Base-by-base conservation (phyloP, 179 eudicot genomes). In the Vitellaria paradoxa region DNA sequence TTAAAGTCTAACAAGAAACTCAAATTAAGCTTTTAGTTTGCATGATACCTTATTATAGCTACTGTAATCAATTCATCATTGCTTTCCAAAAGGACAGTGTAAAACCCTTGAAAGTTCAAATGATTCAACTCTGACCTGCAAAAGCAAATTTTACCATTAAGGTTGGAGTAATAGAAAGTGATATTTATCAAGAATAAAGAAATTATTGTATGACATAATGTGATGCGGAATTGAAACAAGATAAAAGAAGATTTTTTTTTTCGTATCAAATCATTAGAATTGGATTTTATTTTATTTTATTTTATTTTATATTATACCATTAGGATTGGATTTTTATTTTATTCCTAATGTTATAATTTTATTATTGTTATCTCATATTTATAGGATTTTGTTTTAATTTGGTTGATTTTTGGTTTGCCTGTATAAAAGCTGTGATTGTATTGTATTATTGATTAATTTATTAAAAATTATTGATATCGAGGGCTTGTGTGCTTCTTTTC, bases 71-170 rank as follows among this genome's bases (percentile, higher is more conserved):
- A 76, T 84, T 94, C 97, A 23, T 94, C 98, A 62, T 92, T 82
- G 86, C 84, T 94, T 81, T 96, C 98, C 86, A 96, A 74, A 60
- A 94, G 87, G 76, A 94, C 90, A 13, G 97, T 89, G 49, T 93
- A 94, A 78, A 94, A 94, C 50, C 99, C 99, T 77, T 46, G 88
- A 68, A 94, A 96, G 76, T 92, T 91, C 70, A 96, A 86, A 65
- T 98, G 92, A 47, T 86, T 87, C 21, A 96, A 85, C 66, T 86
- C 84, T 61, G 99, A 96, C 88, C 99, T 96, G 90, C 75, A 84
- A n/a, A 63, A 62, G 37, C 69, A 64, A 65, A 55, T 17, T 73
- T 20, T 55, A 63, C 68, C 45, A 13, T 11, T 45, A 65, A 9
- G 53, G 50, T 76, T 53, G 72, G 52, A 65, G 72, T 37, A 11